These are phyloP conservation scores for Candida fluviatilis DNA, from an alignment of 805 yeast genomes.

Conservation along the genomic window DNA sequence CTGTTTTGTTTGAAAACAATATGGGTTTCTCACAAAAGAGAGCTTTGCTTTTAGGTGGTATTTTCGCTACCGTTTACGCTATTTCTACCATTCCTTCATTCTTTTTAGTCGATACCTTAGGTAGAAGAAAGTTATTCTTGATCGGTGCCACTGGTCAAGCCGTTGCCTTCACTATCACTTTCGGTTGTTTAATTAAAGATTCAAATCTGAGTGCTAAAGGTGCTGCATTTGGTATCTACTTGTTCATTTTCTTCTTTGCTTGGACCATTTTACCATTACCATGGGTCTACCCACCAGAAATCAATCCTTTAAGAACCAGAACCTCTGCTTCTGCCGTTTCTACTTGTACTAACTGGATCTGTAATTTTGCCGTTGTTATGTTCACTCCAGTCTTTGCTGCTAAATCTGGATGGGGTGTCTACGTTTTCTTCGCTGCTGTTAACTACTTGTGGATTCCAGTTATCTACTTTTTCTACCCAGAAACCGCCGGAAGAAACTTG, in stretches of 20 bases:
- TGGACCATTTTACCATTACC: constrained; percentile 43
- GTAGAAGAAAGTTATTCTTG: constrained; percentile 43
- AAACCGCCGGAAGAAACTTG: constrained; percentile 42
- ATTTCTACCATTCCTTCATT: constrained; percentile 45
- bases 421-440: constrained; percentile 38
- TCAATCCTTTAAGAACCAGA: constrained; percentile 45
- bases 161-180: constrained; percentile 35
- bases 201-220: constrained; percentile 36
- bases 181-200: constrained; percentile 33
- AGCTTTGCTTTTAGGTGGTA: constrained; percentile 64
- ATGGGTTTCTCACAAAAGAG: constrained; percentile 40
- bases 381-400: constrained; percentile 41
- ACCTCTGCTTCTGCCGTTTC: constrained; percentile 41
- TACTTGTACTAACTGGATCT: constrained; percentile 43
- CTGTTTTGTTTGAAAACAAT: constrained; percentile 69
- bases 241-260: constrained; percentile 41
- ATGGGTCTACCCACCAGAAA: constrained; percentile 47
- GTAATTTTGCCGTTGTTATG: constrained; percentile 44
- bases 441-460: constrained; percentile 36
- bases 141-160: constrained; percentile 43
- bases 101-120: constrained; percentile 39
- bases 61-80: constrained; percentile 59
- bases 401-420: constrained; percentile 37
- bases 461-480: constrained; percentile 44
- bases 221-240: constrained; percentile 43